phyloP scores from a whole-genome alignment of 345 rosid genomes.

The Cochlearia excelsa region DNA sequence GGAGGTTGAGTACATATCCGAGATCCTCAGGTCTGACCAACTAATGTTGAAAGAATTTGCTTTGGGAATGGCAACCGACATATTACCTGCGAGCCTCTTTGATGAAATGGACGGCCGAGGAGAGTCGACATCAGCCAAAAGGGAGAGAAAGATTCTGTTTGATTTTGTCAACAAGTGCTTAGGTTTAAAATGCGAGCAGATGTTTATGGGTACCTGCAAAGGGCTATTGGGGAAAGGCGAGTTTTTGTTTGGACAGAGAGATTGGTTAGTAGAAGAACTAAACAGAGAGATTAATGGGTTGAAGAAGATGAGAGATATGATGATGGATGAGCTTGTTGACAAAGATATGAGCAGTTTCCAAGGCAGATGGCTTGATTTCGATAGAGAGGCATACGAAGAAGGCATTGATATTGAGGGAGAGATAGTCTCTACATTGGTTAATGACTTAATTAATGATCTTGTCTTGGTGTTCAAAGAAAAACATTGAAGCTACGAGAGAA shows the following conservation, averaged over 20 bases:
- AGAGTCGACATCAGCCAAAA: slow-evolving; percentile 44
- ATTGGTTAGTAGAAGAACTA: slow-evolving; percentile 59
- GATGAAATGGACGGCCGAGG: slow-evolving; percentile 48
- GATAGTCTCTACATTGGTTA: slow-evolving; percentile 58
- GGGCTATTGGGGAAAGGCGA: slow-evolving; percentile 40
- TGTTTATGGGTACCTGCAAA: slow-evolving; percentile 47
- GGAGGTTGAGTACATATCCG: slow-evolving; percentile 59
- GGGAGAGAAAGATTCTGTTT: slow-evolving; percentile 50
- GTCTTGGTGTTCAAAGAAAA: slow-evolving; percentile 21
- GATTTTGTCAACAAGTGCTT: slow-evolving; percentile 55
- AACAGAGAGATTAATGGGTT: slow-evolving; percentile 48
- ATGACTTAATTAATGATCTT: slow-evolving; percentile 67
- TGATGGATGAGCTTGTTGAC: slow-evolving; percentile 83
- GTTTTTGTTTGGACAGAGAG: slow-evolving; percentile 39
- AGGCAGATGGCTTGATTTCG: slow-evolving; percentile 78
- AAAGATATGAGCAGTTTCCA: slow-evolving; percentile 59
- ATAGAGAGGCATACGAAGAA: slow-evolving; percentile 58
- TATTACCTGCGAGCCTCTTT: slow-evolving; percentile 44
- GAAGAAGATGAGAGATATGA: slow-evolving; percentile 56
- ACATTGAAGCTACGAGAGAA: slow-evolving; percentile 15
- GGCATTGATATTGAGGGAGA: slow-evolving; percentile 58
- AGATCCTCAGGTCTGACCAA: slow-evolving; percentile 45
- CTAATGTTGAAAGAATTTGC: slow-evolving; percentile 44
- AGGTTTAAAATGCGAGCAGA: slow-evolving; percentile 35
- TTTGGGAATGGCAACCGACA: slow-evolving; percentile 38